Conservation (phyloP, 108 stramenopile species). For the Chaetoceros muelleri region DNA sequence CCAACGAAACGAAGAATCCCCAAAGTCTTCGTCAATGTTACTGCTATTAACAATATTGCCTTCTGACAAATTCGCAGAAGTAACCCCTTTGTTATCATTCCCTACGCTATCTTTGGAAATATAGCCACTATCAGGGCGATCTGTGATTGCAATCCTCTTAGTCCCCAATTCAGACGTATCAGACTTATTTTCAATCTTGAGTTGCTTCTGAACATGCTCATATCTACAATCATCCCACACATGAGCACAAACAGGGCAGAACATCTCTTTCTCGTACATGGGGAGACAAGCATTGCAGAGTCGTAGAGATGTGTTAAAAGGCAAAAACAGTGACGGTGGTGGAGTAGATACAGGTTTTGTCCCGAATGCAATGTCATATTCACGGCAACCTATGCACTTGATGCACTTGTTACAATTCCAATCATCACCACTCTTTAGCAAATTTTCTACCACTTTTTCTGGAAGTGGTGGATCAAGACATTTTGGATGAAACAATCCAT, state of each 20-base stretch:
- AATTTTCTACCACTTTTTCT: conserved; percentile 17
- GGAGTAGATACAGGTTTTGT: conserved; percentile 10
- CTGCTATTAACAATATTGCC: too few relatives aligned
- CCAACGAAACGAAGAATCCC: too few relatives aligned
- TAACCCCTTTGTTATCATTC: background rate
- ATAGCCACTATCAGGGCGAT: too few relatives aligned
- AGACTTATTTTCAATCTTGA: conserved; percentile 1
- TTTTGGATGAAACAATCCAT: conserved; percentile 27
- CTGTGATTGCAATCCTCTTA: too few relatives aligned
- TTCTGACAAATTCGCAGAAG: background rate
- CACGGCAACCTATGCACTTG: conserved; percentile 41
- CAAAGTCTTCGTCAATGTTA: background rate
- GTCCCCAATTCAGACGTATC: background rate
- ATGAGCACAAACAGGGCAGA: conserved; percentile 51
- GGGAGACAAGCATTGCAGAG: conserved; percentile 41
- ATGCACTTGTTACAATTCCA: conserved; percentile 45
- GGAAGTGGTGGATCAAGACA: conserved; percentile 42
- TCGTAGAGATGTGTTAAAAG: conserved; percentile 16
- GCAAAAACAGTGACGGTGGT: conserved; percentile 25
- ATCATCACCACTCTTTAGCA: conserved; percentile 12
- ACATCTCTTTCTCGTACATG: conserved; percentile 32
- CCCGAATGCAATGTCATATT: conserved; percentile 44
- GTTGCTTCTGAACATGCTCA: conserved; percentile 33
- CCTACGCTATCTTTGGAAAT: background rate
- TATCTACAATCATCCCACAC: conserved; percentile 47